These are phyloP conservation scores for Globisporangium mamillatum DNA, from an alignment of 352 stramenopile genomes.

Conservation along the genomic window DNA sequence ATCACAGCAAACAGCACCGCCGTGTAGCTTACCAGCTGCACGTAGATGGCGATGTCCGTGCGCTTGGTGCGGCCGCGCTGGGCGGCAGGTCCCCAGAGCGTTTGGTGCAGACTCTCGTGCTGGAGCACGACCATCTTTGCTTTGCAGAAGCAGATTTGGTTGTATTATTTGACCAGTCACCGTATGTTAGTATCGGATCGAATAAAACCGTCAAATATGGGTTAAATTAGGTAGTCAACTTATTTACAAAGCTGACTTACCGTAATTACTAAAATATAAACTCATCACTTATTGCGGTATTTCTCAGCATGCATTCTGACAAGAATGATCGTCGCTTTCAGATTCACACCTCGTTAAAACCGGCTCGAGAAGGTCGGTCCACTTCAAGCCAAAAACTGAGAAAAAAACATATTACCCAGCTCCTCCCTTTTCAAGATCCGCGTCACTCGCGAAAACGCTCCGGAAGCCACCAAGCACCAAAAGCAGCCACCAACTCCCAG, in stretches of 20 bases:
- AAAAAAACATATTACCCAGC: background rate
- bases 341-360: no score
- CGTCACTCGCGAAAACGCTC: background rate
- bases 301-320: no score
- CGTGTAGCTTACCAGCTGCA: constrained; percentile 35
- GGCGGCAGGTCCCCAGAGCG: constrained; percentile 53
- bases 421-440: background rate
- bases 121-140: constrained; percentile 33
- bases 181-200: no score
- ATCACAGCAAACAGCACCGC: background rate
- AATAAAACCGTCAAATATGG: no score
- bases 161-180: no score
- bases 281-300: no score
- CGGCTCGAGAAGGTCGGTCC: no score
- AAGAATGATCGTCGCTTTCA: no score
- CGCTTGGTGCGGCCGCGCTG: constrained; percentile 38
- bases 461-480: background rate
- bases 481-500: background rate
- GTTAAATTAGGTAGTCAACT: no score
- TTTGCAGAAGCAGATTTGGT: background rate
- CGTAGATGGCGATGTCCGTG: constrained; percentile 38
- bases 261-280: no score
- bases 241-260: no score
- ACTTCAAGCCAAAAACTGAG: no score
- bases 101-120: constrained; percentile 51